A percentile compares a stretch with the other conserved stretches of the same genome.
phyloP scores from a whole-genome alignment of 176 grass and related monocot genomes.

The Leersia perrieri region DNA sequence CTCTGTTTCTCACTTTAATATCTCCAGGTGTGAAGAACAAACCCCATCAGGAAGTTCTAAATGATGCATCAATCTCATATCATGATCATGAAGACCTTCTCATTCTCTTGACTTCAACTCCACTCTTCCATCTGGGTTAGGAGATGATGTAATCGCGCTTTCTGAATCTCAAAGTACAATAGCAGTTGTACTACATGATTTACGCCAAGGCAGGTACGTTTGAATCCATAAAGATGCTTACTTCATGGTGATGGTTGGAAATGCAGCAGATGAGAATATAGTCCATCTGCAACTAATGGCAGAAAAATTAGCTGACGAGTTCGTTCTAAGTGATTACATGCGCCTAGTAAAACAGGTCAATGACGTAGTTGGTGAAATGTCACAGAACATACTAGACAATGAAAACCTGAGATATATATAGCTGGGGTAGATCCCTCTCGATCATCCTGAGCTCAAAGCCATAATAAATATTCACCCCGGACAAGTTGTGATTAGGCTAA shows the following conservation, averaged over 20 bases:
- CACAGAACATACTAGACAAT: background rate
- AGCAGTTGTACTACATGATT: background rate
- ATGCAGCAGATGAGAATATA: background rate
- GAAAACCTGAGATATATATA: background rate
- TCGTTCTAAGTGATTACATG: background rate
- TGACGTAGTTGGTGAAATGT: constrained; percentile 7
- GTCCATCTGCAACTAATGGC: background rate
- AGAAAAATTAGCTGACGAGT: background rate
- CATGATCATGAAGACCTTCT: background rate
- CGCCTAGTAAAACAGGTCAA: background rate
- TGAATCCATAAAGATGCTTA: no score
- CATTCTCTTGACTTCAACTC: background rate
- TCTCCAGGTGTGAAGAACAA: background rate
- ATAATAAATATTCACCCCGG: background rate
- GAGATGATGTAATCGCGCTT: background rate
- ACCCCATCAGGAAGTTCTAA: background rate
- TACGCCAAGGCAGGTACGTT: background rate
- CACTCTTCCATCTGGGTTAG: background rate
- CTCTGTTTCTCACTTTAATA: background rate
- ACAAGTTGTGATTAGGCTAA: background rate
- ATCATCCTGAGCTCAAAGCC: background rate
- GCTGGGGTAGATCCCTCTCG: background rate
- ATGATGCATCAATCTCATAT: background rate
- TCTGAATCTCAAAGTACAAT: background rate
- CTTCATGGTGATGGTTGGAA: background rate